Conservation (phyloP, 140 eudicot genomes). For the Bidens hawaiensis region DNA sequence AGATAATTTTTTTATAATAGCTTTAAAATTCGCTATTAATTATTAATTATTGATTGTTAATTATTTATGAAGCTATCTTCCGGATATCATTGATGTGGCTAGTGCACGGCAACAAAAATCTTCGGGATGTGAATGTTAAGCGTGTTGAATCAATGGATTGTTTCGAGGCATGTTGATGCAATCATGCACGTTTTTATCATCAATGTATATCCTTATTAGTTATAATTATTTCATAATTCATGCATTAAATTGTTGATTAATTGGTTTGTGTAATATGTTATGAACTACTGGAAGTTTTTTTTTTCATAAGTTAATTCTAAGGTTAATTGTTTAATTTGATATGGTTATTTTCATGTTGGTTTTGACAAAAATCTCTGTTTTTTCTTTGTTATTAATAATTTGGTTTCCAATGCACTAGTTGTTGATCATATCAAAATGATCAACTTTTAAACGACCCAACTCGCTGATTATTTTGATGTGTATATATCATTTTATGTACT, state of each 20-base stretch:
- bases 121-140: slow-evolving; percentile 40
- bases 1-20: no score
- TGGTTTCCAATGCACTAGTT: no score
- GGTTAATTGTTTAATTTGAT: neutral
- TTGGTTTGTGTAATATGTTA: slow-evolving; percentile 22
- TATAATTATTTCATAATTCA: slow-evolving; percentile 12
- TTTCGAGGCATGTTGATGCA: slow-evolving; percentile 17
- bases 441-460: no score
- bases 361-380: neutral
- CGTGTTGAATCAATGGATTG: neutral
- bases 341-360: neutral
- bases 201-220: slow-evolving; percentile 2
- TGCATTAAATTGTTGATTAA: slow-evolving; percentile 11
- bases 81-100: slow-evolving; percentile 42
- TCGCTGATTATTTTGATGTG: no score
- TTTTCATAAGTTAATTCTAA: neutral
- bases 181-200: slow-evolving; percentile 13
- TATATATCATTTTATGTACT: neutral
- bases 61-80: slow-evolving; percentile 30
- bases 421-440: no score
- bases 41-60: no score
- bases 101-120: slow-evolving; percentile 31
- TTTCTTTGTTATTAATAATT: neutral
- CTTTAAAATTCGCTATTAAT: no score
- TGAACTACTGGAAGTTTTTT: neutral